Conservation (phyloP, 116 monocot genomes). For the Thalassia testudinum region DNA sequence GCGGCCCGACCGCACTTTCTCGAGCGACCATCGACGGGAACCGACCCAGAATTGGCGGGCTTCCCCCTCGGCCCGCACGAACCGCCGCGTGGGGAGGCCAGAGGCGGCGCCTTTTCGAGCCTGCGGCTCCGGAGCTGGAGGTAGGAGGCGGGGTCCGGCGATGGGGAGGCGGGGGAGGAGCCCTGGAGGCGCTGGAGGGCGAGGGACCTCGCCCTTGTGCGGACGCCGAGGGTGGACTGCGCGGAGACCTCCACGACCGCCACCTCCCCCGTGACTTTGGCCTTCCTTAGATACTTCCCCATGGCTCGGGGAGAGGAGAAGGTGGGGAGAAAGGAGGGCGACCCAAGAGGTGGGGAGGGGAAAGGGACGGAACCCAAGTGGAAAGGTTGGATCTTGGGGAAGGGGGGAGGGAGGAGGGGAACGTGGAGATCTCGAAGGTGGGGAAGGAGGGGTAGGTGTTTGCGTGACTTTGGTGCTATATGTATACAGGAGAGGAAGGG, state of each 20-base stretch:
- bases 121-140: constrained; percentile 76
- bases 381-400: background rate
- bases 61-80: background rate
- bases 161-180: constrained; percentile 4
- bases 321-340: background rate
- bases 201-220: constrained; percentile 61
- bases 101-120: constrained; percentile 42
- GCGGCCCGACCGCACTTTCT: constrained; percentile 1
- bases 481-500: background rate
- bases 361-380: background rate
- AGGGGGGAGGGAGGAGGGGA: background rate
- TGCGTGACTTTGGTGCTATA: background rate
- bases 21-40: background rate
- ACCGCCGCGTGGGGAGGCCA: background rate
- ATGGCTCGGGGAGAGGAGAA: constrained; percentile 8
- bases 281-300: constrained; percentile 80
- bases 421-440: background rate
- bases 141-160: constrained; percentile 17
- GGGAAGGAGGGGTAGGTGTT: background rate
- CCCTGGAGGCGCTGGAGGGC: constrained; percentile 39
- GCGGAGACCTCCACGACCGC: constrained; percentile 48
- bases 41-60: constrained; percentile 4
- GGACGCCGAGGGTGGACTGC: constrained; percentile 55
- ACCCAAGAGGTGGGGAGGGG: background rate
- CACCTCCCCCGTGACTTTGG: constrained; percentile 57